These are phyloP conservation scores for Penicillium bialowiezense DNA, from an alignment of 495 filamentous ascomycete species.

Conservation along the genomic window DNA sequence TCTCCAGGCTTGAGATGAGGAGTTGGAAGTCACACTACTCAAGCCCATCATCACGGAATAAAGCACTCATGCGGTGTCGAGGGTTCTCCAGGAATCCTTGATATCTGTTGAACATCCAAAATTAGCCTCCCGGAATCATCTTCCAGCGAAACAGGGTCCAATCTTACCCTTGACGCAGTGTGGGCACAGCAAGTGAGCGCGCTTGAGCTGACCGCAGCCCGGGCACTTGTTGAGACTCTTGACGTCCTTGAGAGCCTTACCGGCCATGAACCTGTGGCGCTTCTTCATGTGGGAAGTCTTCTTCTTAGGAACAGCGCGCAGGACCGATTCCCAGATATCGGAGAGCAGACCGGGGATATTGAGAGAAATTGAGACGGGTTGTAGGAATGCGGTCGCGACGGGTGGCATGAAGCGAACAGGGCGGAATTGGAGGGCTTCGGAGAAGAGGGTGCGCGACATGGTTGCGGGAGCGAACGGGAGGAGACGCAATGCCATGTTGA, in stretches of 20 bases:
- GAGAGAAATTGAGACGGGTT: slow-evolving; percentile 26
- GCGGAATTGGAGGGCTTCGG: slow-evolving; percentile 9
- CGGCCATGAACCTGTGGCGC: slow-evolving; percentile 86
- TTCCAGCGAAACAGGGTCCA: slow-evolving; percentile 1
- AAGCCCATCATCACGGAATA: background rate
- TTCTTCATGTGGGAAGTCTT: slow-evolving; percentile 98
- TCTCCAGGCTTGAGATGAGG: slow-evolving; percentile 4
- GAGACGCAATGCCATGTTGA: slow-evolving; percentile 21
- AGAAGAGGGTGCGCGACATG: slow-evolving; percentile 4
- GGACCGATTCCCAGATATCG: slow-evolving; percentile 86
- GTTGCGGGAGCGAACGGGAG: slow-evolving; percentile 12
- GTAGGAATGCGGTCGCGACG: slow-evolving; percentile 16
- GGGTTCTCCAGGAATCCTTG: slow-evolving; percentile 27
- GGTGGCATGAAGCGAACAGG: slow-evolving; percentile 10
- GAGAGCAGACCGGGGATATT: slow-evolving; percentile 59
- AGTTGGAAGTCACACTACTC: background rate
- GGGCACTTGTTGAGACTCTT: slow-evolving; percentile 82
- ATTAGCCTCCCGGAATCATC: slow-evolving; percentile 10
- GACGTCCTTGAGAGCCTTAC: slow-evolving; percentile 89
- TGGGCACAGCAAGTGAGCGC: slow-evolving; percentile 82
- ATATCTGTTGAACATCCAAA: slow-evolving; percentile 15
- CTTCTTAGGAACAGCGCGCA: slow-evolving; percentile 95
- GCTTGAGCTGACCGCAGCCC: slow-evolving; percentile 81
- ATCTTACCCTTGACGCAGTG: slow-evolving; percentile 70
- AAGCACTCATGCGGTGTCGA: slow-evolving; percentile 18